Conservation (phyloP, 306 rosid species). For the Trichosanthes truncata region DNA sequence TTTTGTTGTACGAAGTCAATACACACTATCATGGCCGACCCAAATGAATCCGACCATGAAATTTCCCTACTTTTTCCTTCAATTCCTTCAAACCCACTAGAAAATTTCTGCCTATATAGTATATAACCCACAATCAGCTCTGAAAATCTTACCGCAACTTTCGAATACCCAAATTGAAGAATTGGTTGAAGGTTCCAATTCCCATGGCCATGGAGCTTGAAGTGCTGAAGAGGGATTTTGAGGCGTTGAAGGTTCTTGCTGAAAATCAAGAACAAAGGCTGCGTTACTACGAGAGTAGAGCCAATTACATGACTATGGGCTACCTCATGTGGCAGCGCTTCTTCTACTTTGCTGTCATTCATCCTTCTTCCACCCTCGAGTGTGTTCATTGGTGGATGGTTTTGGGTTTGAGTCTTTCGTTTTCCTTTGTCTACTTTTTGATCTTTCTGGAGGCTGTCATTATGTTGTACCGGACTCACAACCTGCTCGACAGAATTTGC, state of each 20-base stretch:
- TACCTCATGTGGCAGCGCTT: neutral
- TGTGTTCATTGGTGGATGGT: neutral
- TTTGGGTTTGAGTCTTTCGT: neutral
- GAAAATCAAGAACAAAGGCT: neutral
- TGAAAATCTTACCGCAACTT: neutral
- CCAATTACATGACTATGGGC: neutral
- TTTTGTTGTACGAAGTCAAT: neutral
- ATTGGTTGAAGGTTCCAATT: no score
- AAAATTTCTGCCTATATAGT: neutral
- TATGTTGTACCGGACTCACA: neutral
- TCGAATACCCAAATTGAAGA: no score
- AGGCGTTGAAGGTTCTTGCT: neutral
- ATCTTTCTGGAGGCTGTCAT: neutral
- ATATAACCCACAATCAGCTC: neutral
- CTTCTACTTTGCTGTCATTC: neutral
- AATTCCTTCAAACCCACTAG: neutral
- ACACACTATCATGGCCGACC: no score
- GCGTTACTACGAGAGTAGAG: neutral
- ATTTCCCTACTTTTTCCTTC: neutral
- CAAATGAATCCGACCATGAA: no score
- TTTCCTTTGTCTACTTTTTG: neutral
- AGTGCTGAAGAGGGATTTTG: neutral
- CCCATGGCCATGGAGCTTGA: neutral
- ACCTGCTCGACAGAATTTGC: neutral
- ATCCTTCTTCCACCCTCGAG: neutral